A percentile compares a stretch with the other conserved stretches of the same genome.
phyloP scores from a whole-genome alignment of 1,139 yeast species.

The Petasospora rhodanensis region DNA sequence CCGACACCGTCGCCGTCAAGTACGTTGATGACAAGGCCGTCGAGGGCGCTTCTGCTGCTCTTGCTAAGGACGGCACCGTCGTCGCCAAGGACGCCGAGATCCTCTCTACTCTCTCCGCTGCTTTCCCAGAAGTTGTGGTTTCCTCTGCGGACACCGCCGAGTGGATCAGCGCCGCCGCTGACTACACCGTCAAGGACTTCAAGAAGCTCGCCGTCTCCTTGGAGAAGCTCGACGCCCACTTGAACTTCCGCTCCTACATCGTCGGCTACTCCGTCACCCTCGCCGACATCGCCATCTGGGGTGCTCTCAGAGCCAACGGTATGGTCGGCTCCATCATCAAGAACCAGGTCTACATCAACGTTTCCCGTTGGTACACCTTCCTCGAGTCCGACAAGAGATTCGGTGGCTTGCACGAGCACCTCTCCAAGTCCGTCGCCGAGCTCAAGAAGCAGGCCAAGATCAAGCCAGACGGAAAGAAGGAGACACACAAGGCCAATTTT shows the following conservation, averaged over 20 bases:
- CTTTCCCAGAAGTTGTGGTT: conserved; percentile 41
- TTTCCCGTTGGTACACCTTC: conserved; percentile 90
- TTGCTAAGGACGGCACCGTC: conserved; percentile 30
- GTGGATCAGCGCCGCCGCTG: conserved; percentile 70
- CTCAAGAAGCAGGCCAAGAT: conserved; percentile 61
- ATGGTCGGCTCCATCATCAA: conserved; percentile 88
- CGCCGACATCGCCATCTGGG: conserved; percentile 92
- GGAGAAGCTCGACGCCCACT: conserved; percentile 75
- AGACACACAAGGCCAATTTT: conserved; percentile 81
- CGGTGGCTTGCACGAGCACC: conserved; percentile 64
- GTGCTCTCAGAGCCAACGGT: conserved; percentile 87
- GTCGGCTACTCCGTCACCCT: conserved; percentile 61
- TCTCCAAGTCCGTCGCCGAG: conserved; percentile 67
- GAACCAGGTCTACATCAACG: conserved; percentile 75
- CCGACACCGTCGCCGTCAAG: conserved; percentile 54
- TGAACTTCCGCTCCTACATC: conserved; percentile 79
- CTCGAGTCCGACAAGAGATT: conserved; percentile 64
- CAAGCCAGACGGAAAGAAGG: conserved; percentile 60
- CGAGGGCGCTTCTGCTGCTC: conserved; percentile 32
- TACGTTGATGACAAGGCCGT: conserved; percentile 59
- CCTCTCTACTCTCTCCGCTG: conserved; percentile 41
- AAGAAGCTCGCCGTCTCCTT: conserved; percentile 74
- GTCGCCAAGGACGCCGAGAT: conserved; percentile 38
- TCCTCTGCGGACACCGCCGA: conserved; percentile 40
- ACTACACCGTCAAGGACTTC: conserved; percentile 80